Conservation (phyloP, 192 early-diverging fungal genomes). For the Backusella circina region DNA sequence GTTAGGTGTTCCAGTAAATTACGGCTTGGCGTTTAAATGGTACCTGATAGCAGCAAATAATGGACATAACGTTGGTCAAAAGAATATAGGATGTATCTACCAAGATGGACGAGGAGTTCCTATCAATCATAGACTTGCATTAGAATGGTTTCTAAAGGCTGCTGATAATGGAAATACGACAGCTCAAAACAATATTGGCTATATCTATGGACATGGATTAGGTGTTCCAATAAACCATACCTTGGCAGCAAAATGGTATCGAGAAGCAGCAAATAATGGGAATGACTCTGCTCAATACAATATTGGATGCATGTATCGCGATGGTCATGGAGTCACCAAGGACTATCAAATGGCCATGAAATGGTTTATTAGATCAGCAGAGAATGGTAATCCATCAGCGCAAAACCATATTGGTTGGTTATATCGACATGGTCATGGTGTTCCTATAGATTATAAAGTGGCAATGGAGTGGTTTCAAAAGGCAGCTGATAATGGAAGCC, state of each 20-base stretch:
- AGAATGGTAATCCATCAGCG: background rate
- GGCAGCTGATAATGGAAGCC: background rate
- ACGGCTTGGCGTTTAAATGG: background rate
- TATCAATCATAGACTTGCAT: conserved; percentile 50
- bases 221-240: conserved; percentile 37
- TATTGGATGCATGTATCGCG: background rate
- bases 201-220: conserved; percentile 70
- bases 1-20: conserved; percentile 42
- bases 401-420: background rate
- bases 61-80: conserved; percentile 52
- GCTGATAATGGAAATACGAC: conserved; percentile 69
- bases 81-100: background rate
- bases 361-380: background rate
- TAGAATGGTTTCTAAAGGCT: conserved; percentile 61
- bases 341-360: background rate
- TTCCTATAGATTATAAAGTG: background rate
- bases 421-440: background rate
- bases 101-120: background rate
- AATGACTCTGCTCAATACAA: conserved; percentile 56
- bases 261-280: conserved; percentile 23
- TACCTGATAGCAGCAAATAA: conserved; percentile 41
- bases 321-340: background rate
- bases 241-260: conserved; percentile 32
- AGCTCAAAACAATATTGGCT: conserved; percentile 82
- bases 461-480: background rate